A percentile compares a stretch with the other conserved stretches of the same genome.
Conservation (phyloP, 345 rosid genomes). For the Heritiera littoralis region DNA sequence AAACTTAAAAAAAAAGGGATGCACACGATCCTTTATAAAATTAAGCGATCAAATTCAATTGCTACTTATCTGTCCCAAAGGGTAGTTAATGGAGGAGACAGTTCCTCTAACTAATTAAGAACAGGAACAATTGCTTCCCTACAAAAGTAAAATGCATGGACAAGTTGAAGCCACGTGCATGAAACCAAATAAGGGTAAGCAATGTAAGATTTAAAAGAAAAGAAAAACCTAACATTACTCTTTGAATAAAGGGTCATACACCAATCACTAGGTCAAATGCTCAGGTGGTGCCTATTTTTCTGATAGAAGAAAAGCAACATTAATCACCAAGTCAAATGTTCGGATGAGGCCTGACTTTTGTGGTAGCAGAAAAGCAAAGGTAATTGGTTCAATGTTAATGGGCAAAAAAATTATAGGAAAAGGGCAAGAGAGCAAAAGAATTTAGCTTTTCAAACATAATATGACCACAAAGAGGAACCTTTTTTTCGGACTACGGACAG, state of each 20-base stretch:
- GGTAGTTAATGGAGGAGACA: background rate
- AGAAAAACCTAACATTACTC: too few species aligned
- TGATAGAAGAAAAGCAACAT: too few species aligned
- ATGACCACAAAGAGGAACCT: conserved; percentile 13
- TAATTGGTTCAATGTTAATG: conserved; percentile 1
- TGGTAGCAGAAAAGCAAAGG: background rate
- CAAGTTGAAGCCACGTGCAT: background rate
- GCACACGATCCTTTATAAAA: background rate
- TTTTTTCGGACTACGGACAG: conserved; percentile 26
- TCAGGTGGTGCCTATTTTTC: background rate
- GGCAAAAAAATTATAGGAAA: background rate
- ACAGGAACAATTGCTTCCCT: background rate
- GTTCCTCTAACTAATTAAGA: background rate
- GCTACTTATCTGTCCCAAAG: background rate
- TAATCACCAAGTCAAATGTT: too few species aligned
- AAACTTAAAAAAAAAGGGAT: background rate
- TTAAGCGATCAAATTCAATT: background rate
- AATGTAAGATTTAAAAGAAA: background rate
- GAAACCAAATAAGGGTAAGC: background rate
- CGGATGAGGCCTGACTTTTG: too few species aligned
- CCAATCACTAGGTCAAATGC: too few species aligned
- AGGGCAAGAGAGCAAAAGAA: background rate
- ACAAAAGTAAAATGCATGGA: background rate
- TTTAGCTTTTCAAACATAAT: conserved; percentile 18
- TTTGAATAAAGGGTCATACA: background rate